Evolutionary conservation across 208 protist species (phyloP).

Genomic region (Trypanosoma cruzi): DNA sequence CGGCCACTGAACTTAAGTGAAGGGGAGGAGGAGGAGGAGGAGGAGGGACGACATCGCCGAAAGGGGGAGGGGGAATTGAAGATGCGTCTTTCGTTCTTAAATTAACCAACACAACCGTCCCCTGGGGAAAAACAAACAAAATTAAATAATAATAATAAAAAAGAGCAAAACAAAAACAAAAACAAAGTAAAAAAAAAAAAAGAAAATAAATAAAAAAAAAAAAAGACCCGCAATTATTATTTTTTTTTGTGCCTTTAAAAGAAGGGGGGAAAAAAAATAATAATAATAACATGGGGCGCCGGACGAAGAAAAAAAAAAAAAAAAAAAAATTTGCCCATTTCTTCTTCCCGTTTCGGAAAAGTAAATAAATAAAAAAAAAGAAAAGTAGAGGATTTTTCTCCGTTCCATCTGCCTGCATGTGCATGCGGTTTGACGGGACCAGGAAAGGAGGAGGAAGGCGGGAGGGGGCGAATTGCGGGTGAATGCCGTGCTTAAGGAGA

Average conservation of each 20-base stretch:
- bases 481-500: background rate
- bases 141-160: conserved; percentile 19
- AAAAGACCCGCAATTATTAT: too few relatives aligned
- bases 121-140: too few relatives aligned
- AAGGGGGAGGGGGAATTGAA: too few relatives aligned
- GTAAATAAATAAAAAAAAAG: conserved; percentile 10
- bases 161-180: conserved; percentile 23
- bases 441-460: too few relatives aligned
- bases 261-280: conserved; percentile 12
- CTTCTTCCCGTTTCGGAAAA: background rate
- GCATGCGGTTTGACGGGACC: background rate
- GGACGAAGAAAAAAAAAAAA: conserved; percentile 25
- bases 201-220: conserved; percentile 11
- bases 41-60: background rate
- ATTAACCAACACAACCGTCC: too few relatives aligned
- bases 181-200: conserved; percentile 14
- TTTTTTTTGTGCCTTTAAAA: too few relatives aligned
- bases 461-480: background rate
- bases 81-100: conserved; percentile 2
- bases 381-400: background rate
- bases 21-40: conserved; percentile 5
- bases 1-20: background rate
- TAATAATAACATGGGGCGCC: too few relatives aligned
- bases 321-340: background rate
- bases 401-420: background rate